A percentile compares a stretch with the other conserved stretches of the same genome.
Evolutionary conservation across 2,329 filamentous ascomycete genomes (phyloP).

Genomic region (Exophiala bonariae): DNA sequence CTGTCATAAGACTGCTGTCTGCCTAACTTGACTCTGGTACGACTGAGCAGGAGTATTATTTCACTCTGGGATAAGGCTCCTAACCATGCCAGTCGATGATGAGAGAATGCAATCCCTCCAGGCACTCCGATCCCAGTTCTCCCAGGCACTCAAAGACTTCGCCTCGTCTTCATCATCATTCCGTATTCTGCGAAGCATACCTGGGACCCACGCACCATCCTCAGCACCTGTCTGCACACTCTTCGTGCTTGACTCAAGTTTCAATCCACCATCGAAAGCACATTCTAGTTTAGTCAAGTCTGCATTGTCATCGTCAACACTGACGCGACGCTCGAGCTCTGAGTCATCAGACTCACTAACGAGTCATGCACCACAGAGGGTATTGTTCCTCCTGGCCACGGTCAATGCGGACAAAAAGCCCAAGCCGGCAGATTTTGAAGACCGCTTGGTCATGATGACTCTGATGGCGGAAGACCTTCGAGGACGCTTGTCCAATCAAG

Average conservation of each 20-base stretch:
- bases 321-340: background rate
- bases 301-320: slow-evolving; percentile 43
- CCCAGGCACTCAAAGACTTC: slow-evolving; percentile 18
- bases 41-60: too few species aligned
- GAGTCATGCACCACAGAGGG: slow-evolving; percentile 38
- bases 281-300: slow-evolving; percentile 57
- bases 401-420: slow-evolving; percentile 65
- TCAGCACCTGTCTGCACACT: slow-evolving; percentile 34
- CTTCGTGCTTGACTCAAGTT: slow-evolving; percentile 66
- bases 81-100: slow-evolving; percentile 9
- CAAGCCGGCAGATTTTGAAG: slow-evolving; percentile 49
- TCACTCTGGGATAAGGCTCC: background rate
- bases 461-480: slow-evolving; percentile 46
- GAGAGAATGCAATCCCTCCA: slow-evolving; percentile 18
- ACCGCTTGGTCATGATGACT: slow-evolving; percentile 51
- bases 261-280: slow-evolving; percentile 64
- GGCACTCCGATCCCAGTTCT: slow-evolving; percentile 15
- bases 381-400: slow-evolving; percentile 62
- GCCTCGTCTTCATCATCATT: slow-evolving; percentile 19
- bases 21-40: too few species aligned
- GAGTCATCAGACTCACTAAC: too few species aligned
- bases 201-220: slow-evolving; percentile 9
- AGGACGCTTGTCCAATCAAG: slow-evolving; percentile 4
- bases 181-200: slow-evolving; percentile 15
- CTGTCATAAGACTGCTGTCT: too few species aligned